Evolutionary conservation across 164 flowering plant genomes (phyloP).

Genomic region (Stephania yunnanensis): DNA sequence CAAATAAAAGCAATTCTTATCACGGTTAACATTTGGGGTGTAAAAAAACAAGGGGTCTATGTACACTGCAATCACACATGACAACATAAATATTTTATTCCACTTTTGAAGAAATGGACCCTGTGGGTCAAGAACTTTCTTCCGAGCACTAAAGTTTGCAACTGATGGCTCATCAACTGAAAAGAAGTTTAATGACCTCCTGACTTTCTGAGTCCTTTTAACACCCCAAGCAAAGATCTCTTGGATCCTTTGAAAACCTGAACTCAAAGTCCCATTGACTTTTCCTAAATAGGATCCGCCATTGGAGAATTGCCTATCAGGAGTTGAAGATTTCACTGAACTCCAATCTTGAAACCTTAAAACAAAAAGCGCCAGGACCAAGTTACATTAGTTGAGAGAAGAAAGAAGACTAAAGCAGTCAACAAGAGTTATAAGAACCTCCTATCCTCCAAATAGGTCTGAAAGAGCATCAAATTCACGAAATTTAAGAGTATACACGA

Average conservation of each 20-base stretch:
- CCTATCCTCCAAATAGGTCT: background rate
- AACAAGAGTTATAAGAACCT: background rate
- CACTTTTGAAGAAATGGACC: slow-evolving; percentile 69
- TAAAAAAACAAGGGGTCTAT: slow-evolving; percentile 87
- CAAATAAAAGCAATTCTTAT: slow-evolving; percentile 48
- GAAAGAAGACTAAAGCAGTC: background rate
- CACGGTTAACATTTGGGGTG: slow-evolving; percentile 48
- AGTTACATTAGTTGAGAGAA: background rate
- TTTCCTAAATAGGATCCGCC: slow-evolving; percentile 19
- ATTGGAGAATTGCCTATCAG: slow-evolving; percentile 24
- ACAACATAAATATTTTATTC: slow-evolving; percentile 75
- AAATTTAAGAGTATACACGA: background rate
- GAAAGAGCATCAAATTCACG: background rate
- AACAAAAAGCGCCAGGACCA: background rate
- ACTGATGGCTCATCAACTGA: slow-evolving; percentile 24
- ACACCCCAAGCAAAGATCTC: slow-evolving; percentile 39
- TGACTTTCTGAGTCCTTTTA: slow-evolving; percentile 34
- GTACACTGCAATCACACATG: slow-evolving; percentile 71
- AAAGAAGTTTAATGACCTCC: slow-evolving; percentile 27
- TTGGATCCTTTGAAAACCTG: slow-evolving; percentile 32
- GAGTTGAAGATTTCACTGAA: slow-evolving; percentile 31
- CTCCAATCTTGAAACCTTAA: slow-evolving; percentile 40
- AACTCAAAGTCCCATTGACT: slow-evolving; percentile 25
- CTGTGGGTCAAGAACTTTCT: slow-evolving; percentile 70
- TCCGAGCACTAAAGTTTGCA: slow-evolving; percentile 30